Percentiles rank a stretch among this genome's conserved stretches.
Conservation (phyloP, 768 basidiomycete species). For the Chalciporus chontae region DNA sequence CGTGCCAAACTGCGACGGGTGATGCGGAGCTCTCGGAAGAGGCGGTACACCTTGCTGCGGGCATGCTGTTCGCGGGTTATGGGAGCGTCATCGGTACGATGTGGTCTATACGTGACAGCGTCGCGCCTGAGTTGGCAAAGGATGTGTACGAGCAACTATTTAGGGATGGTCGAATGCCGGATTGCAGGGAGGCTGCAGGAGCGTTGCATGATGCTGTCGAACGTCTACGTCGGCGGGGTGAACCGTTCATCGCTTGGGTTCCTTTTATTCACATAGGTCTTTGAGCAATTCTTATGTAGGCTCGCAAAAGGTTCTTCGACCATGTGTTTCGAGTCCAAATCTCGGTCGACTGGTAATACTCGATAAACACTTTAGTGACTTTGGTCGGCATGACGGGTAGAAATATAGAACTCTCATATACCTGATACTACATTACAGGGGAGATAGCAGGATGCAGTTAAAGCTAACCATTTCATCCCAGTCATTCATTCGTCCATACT, state of each 20-base stretch:
- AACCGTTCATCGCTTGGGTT: not conserved
- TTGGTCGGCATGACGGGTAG: no score
- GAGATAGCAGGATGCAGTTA: no score
- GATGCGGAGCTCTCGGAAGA: constrained; percentile 32
- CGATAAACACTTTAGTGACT: no score
- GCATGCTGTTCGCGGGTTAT: constrained; percentile 33
- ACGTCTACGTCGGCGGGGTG: not conserved
- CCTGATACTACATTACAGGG: no score
- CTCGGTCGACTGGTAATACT: no score
- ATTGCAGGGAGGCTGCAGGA: not conserved
- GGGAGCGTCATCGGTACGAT: constrained; percentile 38
- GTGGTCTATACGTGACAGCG: constrained; percentile 39
- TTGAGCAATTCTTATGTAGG: no score
- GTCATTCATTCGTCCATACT: no score
- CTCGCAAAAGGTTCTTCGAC: no score
- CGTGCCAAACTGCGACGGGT: constrained; percentile 41
- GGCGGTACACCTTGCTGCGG: constrained; percentile 39
- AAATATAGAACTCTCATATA: no score
- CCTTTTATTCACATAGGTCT: not conserved
- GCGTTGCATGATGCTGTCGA: not conserved
- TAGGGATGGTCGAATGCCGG: not conserved
- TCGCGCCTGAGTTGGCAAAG: constrained; percentile 32
- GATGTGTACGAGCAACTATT: constrained; percentile 26
- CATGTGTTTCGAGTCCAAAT: no score
- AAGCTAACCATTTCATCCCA: no score